A percentile compares a stretch with the other conserved stretches of the same genome.
phyloP scores from a whole-genome alignment of 2,329 filamentous ascomycete genomes.

The Drechslerella dactyloides region DNA sequence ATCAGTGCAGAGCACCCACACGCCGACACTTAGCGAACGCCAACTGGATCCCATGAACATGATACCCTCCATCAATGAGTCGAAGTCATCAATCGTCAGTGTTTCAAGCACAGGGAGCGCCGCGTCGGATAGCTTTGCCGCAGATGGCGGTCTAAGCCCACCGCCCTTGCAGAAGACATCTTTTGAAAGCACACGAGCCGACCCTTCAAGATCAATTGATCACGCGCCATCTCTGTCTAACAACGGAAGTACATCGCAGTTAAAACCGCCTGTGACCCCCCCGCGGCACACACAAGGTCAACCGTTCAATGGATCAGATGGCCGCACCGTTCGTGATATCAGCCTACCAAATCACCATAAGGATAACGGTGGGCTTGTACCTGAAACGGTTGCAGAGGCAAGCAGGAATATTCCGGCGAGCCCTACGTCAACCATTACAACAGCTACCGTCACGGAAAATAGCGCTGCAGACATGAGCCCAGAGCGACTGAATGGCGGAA shows the following conservation, averaged over 20 bases:
- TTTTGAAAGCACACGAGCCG: constrained; percentile 30
- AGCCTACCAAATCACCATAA: constrained; percentile 16
- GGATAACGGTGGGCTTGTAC: constrained; percentile 18
- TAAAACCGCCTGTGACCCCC: constrained; percentile 34
- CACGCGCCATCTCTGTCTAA: neutral
- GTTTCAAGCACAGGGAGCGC: constrained; percentile 46
- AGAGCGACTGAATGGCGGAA: neutral
- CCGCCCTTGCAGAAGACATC: constrained; percentile 45
- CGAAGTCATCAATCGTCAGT: constrained; percentile 43
- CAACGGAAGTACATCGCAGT: constrained; percentile 20
- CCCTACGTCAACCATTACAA: constrained; percentile 30
- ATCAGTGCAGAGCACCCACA: constrained; percentile 20
- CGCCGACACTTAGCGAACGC: constrained; percentile 16
- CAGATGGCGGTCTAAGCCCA: constrained; percentile 39
- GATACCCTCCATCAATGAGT: constrained; percentile 41
- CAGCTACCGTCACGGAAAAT: constrained; percentile 22
- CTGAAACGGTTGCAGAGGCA: constrained; percentile 39
- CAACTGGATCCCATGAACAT: constrained; percentile 38
- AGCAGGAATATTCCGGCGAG: constrained; percentile 29
- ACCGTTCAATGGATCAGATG: constrained; percentile 11
- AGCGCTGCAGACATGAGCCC: constrained; percentile 31
- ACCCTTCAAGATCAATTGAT: constrained; percentile 10
- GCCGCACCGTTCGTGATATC: neutral
- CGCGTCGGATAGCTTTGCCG: constrained; percentile 37
- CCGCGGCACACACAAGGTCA: constrained; percentile 29